Evolutionary conservation across 1,139 yeast species (phyloP).

Genomic region (Kurtzmaniella natalensis): DNA sequence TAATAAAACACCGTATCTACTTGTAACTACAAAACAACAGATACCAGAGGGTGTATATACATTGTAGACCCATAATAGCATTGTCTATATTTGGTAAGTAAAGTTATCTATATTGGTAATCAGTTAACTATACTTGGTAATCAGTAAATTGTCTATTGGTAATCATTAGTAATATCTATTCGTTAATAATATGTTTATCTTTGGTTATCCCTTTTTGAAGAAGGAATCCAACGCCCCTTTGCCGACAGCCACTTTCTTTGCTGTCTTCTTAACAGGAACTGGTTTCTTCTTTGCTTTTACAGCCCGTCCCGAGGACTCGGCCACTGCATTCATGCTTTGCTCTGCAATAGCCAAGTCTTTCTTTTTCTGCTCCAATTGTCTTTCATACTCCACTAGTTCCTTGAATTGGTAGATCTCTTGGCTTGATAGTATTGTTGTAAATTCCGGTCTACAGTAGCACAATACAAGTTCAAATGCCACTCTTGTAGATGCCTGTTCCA

Average conservation of each 20-base stretch:
- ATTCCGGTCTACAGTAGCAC: conserved; percentile 18
- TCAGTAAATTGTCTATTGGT: neutral
- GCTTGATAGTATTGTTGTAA: conserved; percentile 15
- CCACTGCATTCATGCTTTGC: conserved; percentile 27
- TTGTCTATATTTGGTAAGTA: too few species aligned
- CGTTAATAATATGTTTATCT: too few species aligned
- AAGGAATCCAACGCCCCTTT: conserved; percentile 64
- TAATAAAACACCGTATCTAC: too few species aligned
- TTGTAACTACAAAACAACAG: too few species aligned
- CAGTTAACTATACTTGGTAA: too few species aligned
- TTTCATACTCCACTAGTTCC: conserved; percentile 26
- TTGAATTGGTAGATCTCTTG: conserved; percentile 21
- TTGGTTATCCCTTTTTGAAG: conserved; percentile 31
- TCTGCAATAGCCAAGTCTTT: conserved; percentile 23
- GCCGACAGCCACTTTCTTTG: conserved; percentile 44
- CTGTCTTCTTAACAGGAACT: conserved; percentile 13
- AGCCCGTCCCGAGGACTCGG: conserved; percentile 13
- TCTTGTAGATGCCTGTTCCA: conserved; percentile 17
- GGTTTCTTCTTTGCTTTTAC: conserved; percentile 16
- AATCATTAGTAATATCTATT: too few species aligned
- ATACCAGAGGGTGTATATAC: too few species aligned
- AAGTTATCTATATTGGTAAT: too few species aligned
- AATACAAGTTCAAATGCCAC: conserved; percentile 29
- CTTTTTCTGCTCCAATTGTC: conserved; percentile 21
- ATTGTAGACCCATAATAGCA: too few species aligned